phyloP scores from a whole-genome alignment of 176 grass and related monocot species.

The Hordeum marinum region DNA sequence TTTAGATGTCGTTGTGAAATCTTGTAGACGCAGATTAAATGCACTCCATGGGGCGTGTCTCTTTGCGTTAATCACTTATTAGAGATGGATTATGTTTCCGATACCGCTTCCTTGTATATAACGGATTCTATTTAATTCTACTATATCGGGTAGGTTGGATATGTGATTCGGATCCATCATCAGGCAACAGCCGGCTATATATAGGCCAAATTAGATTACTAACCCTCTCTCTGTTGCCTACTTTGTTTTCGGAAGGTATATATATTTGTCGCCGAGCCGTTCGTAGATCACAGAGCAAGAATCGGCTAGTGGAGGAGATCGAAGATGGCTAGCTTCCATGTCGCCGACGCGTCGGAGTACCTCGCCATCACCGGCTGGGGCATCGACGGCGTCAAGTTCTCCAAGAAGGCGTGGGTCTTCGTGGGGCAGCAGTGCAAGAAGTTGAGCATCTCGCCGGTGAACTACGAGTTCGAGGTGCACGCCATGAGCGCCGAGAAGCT shows the following conservation, averaged over 20 bases:
- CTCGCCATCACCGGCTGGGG: conserved; percentile 60
- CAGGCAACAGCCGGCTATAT: background rate
- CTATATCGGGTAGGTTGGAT: background rate
- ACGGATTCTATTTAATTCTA: background rate
- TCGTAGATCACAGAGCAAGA: background rate
- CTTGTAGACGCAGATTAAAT: no score
- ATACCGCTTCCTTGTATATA: background rate
- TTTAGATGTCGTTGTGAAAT: no score
- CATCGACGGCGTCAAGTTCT: conserved; percentile 59
- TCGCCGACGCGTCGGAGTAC: conserved; percentile 61
- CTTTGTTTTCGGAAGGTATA: background rate
- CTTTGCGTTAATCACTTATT: background rate
- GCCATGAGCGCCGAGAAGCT: conserved; percentile 96
- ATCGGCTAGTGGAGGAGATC: background rate
- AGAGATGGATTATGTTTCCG: background rate
- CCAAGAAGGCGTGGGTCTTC: conserved; percentile 63
- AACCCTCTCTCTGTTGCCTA: background rate
- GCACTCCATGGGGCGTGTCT: no score
- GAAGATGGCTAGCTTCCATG: conserved; percentile 26
- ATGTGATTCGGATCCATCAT: background rate
- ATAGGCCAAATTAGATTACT: background rate
- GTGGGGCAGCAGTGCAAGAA: conserved; percentile 47
- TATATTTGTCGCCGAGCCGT: background rate
- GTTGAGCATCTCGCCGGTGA: conserved; percentile 68
- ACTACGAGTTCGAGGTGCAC: conserved; percentile 86